Base-by-base conservation (phyloP, 345 rosid genomes). In the Zanthoxylum bungeanum region DNA sequence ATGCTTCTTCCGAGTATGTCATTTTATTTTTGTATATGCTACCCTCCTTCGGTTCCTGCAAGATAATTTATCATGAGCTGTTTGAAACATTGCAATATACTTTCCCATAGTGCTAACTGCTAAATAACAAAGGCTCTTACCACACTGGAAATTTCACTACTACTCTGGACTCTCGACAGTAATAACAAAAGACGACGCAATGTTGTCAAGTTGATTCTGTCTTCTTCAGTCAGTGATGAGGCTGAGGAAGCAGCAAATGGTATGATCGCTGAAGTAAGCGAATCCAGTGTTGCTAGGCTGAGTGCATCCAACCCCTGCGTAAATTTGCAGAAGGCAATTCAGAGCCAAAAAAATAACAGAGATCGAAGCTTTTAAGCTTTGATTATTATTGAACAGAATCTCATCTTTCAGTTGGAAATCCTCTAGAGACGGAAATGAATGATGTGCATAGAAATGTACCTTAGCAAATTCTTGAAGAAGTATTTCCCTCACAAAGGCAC, bases 251-350 rank as follows among this genome's bases (percentile, higher is more conserved):
- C 64, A 62, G 80, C 65, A 76, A 89, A 84, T 27, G 93, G 93
- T 66, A 78, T 68, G 64, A 88, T 85, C n/a, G 57, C 78, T 57
- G 85, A 90, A 64, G 86, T 75, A 61, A 92, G 72, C 33, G 87
- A 88, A 76, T 90, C 89, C 59, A 92, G 60, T 37, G 94, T 85
- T 59, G 93, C 96, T 73, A 91, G 75, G 69, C 97, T 97, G 72
- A 86, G 86, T 73, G 98, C 96, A 83, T 93, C 98, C 80, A 93
- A 69, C 49, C 98, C 98, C 98, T 93, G 83, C 37, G 68, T 36
- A 47, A 27, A 56, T 74, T 71, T 31, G 28, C 9, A 46, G 57
- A 69, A 72, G 53, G 69, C 53, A 76, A 53, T 46, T 21, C 37
- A 44, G 49, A 14, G 49, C n/a, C n/a, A 11, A 60, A 21, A 46